Conservation (phyloP, 176 grass and related monocot genomes). For the Phoenix roebelenii region DNA sequence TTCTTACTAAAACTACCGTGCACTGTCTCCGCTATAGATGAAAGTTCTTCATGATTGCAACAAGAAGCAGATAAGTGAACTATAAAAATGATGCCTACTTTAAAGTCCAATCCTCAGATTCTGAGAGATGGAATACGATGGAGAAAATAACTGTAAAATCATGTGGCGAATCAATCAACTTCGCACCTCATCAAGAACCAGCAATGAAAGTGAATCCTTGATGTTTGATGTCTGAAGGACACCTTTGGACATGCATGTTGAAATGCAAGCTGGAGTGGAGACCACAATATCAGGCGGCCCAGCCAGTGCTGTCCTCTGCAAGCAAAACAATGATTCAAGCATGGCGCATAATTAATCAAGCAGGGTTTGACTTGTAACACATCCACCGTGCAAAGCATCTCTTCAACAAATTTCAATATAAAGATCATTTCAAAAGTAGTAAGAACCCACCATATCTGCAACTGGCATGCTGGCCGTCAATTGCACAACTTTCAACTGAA, state of each 20-base stretch:
- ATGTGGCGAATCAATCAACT: slow-evolving; percentile 10
- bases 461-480: slow-evolving; percentile 58
- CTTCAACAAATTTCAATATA: not conserved
- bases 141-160: slow-evolving; percentile 13
- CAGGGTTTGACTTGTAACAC: too few species aligned
- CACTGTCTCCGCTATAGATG: too few species aligned
- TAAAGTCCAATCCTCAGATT: too few species aligned
- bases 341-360: too few species aligned
- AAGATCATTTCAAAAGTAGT: not conserved
- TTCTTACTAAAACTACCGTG: too few species aligned
- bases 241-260: slow-evolving; percentile 77
- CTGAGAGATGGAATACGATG: not conserved
- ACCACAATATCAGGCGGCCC: slow-evolving; percentile 79
- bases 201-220: slow-evolving; percentile 88
- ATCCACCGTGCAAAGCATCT: too few species aligned
- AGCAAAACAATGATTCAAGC: slow-evolving; percentile 13
- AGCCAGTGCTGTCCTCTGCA: slow-evolving; percentile 56
- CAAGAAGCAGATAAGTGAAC: too few species aligned
- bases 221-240: slow-evolving; percentile 56
- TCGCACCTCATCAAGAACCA: slow-evolving; percentile 88
- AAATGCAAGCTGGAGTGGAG: slow-evolving; percentile 87
- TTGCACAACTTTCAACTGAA: slow-evolving; percentile 72
- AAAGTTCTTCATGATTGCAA: too few species aligned
- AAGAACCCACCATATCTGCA: slow-evolving; percentile 63
- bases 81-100: too few species aligned